These are phyloP conservation scores for Zalaria sp. DNA, from an alignment of 2,329 filamentous ascomycete species.

Conservation along the genomic window DNA sequence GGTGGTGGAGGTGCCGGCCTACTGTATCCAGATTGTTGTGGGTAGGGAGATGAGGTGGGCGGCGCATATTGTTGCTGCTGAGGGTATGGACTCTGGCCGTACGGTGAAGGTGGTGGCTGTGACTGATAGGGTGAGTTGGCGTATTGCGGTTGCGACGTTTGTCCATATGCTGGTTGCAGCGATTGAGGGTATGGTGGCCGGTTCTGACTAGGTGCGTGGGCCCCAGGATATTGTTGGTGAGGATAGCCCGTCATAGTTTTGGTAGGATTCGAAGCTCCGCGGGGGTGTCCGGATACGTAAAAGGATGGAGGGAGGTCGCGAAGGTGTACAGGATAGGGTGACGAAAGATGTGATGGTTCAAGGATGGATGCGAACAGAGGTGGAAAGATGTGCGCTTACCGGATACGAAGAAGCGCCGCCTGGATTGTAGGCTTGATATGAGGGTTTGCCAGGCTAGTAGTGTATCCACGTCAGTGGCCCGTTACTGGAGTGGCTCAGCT, in stretches of 20 bases:
- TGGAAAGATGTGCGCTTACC: conserved; percentile 11
- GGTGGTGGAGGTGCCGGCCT: conserved; percentile 1
- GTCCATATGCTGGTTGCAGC: conserved; percentile 25
- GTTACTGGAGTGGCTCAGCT: conserved; percentile 6
- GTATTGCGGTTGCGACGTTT: conserved; percentile 24
- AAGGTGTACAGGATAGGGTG: not conserved
- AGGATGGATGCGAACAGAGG: conserved; percentile 2
- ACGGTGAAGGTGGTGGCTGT: conserved; percentile 6
- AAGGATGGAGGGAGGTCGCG: conserved; percentile 4
- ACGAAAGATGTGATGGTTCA: conserved; percentile 10
- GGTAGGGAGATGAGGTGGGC: conserved; percentile 9
- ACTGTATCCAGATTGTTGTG: conserved; percentile 7
- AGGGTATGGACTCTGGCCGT: conserved; percentile 12
- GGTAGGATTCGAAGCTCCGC: not conserved
- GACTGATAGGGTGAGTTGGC: conserved; percentile 10
- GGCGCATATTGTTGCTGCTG: conserved; percentile 16
- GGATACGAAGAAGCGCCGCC: not conserved
- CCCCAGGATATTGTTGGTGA: conserved; percentile 8
- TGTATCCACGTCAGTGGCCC: conserved; percentile 8
- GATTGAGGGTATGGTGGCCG: conserved; percentile 4
- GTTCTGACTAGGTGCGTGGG: conserved; percentile 8
- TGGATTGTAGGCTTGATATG: conserved; percentile 37
- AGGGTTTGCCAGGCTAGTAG: conserved; percentile 21
- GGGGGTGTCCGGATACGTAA: too few relatives aligned
- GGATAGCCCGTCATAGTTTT: conserved; percentile 2